Base-by-base conservation (phyloP, 1,284 basidiomycete species). In the Taiwanofungus camphoratus region DNA sequence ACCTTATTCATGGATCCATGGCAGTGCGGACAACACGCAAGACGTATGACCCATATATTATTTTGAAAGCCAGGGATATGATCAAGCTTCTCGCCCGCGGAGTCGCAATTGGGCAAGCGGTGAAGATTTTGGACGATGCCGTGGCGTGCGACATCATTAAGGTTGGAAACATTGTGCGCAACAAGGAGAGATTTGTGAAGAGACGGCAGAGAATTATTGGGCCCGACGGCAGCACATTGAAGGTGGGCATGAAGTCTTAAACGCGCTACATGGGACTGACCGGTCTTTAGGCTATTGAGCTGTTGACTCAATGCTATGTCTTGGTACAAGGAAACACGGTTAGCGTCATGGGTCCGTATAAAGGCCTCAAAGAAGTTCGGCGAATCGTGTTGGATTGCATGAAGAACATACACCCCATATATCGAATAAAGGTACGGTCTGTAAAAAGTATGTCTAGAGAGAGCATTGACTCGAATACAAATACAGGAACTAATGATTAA, bases 341-440 rank as follows among this genome's bases (percentile, higher is more conserved):
- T 43, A 91, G 92, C 35, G 92, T 92, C 2, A 99, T 99, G 94
- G 96, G 96, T 2, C 83, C 88, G 0, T 92, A 88, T 70, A 97
- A 95, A 62, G 86, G 88, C 0, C 70, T 99, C 30, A 99, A 98
- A 63, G 94, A 98, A 63, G 95, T 99, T 3, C 78, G 96, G 44
- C 67, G 94, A 46, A 97, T 99, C 54, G 81, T 99, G 21, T 66
- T 98, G 39, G 96, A 99, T 63, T 99, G 96, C 70, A 96, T 99
- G 92, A 95, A 91, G 69, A 99, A 99, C 61, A 88, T 99, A 40
- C 96, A 99, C 60, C 96, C 96, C 2, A 99, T 99, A 60, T 99
- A 99, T 64, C 86, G 94, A 53, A 99, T 99, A 69, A 99, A 99
- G 67, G 91, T 88, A 27, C 20, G 67, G 53, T 29, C 31, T 21